Evolutionary conservation across 2,329 filamentous ascomycete species (phyloP), one percentile per base, ranked within the genome.

Genomic region (Pseudogymnoascus pannorum): DNA sequence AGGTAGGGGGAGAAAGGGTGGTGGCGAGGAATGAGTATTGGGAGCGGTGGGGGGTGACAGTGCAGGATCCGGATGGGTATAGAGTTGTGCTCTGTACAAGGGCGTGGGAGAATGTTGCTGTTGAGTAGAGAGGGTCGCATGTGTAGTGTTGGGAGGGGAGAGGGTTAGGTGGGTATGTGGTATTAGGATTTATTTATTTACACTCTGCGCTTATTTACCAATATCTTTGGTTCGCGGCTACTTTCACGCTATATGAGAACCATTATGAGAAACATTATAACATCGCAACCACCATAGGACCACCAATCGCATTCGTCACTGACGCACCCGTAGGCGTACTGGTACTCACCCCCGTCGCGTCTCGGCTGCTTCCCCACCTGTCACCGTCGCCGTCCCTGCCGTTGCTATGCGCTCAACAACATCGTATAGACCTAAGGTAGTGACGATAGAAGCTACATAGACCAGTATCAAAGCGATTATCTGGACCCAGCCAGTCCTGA

Each of bases 391-490:
- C n/a, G n/a, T n/a, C n/a, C n/a, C n/a, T n/a, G n/a, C n/a, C n/a
- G n/a, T n/a, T n/a, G n/a, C 61, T 0, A 60, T 59, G 1, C 68
- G 68, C 1, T 68, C 69, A 33, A 78, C 64, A 4, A 69, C 66
- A n/a, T 79, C 74, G 54, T 76, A 76, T 0, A 81, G 68, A 2
- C 78, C 78, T 4, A 80, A 67, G 0, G 78, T 78, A 0, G 78
- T 79, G 2, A 79, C 68, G 4, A 80, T 70, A n/a, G 76, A 74
- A 1, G 78, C 72, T 12, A 79, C 62, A 0, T 75, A 71, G 3
- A 75, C 68, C 8, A 78, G 59, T 16, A 72, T 26, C 3, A 73
- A 60, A 1, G 72, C 59, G 7, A 75, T 58, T 0, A 74, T 63
- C 14, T 64, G 66, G 44, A 71, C 35, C 62, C 65, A 69, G 4